A percentile compares a stretch with the other conserved stretches of the same genome.
Conservation (phyloP, 164 flowering plant genomes). For the Houttuynia cordata region DNA sequence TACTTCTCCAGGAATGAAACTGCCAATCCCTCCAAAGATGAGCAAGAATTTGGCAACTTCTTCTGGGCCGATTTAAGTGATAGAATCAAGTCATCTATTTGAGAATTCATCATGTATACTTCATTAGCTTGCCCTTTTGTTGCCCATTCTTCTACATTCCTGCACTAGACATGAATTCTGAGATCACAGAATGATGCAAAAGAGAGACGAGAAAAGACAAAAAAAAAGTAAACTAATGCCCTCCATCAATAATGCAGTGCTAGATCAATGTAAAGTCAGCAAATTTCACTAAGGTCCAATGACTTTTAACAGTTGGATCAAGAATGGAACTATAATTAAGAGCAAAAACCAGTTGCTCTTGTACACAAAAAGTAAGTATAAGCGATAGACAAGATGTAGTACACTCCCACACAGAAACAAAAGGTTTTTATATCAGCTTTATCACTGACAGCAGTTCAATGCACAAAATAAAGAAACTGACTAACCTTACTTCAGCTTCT, state of each 20-base stretch:
- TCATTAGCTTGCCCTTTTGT: conserved; percentile 19
- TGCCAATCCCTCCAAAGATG: conserved; percentile 16
- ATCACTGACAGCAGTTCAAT: not conserved
- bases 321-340: no score
- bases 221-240: no score
- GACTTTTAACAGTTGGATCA: no score
- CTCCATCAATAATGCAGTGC: no score
- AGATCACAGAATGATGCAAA: not conserved
- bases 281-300: no score
- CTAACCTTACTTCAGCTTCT: conserved; percentile 45
- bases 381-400: no score
- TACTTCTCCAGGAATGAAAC: conserved; percentile 17
- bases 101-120: conserved; percentile 17
- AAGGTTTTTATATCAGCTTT: not conserved
- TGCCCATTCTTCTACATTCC: conserved; percentile 22
- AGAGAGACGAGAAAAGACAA: no score
- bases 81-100: conserved; percentile 13
- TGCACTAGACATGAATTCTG: conserved; percentile 5
- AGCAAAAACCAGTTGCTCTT: no score
- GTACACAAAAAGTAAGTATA: no score
- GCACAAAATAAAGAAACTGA: not conserved
- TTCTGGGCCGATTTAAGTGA: conserved; percentile 13
- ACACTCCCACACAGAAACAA: no score
- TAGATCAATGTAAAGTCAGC: no score
- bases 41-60: conserved; percentile 15